phyloP scores from a whole-genome alignment of 352 stramenopile genomes.

The Phytopythium ostracodes region DNA sequence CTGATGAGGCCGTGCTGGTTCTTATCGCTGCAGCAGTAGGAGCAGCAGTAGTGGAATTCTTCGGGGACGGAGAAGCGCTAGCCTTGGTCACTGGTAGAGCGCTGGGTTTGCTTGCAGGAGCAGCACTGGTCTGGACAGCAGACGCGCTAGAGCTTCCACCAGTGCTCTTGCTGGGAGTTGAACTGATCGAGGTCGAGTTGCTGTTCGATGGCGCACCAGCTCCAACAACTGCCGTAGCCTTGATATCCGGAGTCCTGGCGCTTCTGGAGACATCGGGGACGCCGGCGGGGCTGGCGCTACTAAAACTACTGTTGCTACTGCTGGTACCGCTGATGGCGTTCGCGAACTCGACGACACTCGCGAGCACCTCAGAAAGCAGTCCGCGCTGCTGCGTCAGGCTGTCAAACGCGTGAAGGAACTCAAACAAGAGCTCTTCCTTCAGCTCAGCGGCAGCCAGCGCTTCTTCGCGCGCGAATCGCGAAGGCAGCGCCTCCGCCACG shows the following conservation, averaged over 20 bases:
- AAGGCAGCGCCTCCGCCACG: constrained; percentile 13
- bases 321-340: constrained; percentile 6
- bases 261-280: background rate
- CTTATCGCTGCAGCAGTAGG: background rate
- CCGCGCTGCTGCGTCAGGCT: constrained; percentile 58
- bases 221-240: background rate
- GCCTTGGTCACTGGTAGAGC: background rate
- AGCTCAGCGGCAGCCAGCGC: constrained; percentile 32
- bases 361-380: constrained; percentile 62
- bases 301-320: background rate
- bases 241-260: background rate
- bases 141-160: background rate
- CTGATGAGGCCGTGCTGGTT: background rate
- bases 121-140: background rate
- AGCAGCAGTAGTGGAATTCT: background rate
- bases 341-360: constrained; percentile 43
- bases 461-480: constrained; percentile 11
- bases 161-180: background rate
- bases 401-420: constrained; percentile 77
- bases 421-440: constrained; percentile 70
- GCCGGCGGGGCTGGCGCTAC: background rate
- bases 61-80: background rate
- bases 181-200: background rate
- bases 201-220: background rate
- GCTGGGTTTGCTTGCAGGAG: background rate